Evolutionary conservation across 805 yeast species (phyloP).

Genomic region (Zygosaccharomyces siamensis): DNA sequence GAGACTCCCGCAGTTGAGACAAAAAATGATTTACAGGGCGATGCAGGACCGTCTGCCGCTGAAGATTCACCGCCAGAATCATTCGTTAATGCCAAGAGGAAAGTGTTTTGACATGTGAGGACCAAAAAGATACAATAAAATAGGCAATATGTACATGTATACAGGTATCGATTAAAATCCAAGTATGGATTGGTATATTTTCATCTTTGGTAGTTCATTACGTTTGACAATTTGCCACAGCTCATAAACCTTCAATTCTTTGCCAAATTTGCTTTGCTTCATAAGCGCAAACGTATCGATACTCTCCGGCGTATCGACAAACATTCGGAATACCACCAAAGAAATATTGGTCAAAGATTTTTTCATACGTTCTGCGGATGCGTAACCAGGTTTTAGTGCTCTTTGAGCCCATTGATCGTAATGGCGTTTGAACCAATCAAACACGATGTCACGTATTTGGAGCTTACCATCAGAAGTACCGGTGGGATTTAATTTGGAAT

Average conservation of each 20-base stretch:
- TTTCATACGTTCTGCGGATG: slow-evolving; percentile 41
- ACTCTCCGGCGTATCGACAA: slow-evolving; percentile 24
- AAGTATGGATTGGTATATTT: slow-evolving; percentile 12
- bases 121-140: background rate
- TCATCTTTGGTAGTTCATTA: slow-evolving; percentile 11
- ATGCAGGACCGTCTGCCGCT: background rate
- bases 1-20: background rate
- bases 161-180: slow-evolving; percentile 8
- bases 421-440: slow-evolving; percentile 55
- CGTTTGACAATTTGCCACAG: slow-evolving; percentile 19
- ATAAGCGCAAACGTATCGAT: slow-evolving; percentile 33
- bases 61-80: background rate
- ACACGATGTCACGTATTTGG: slow-evolving; percentile 35
- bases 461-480: background rate
- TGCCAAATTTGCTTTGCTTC: slow-evolving; percentile 32
- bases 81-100: background rate
- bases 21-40: background rate
- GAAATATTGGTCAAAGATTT: slow-evolving; percentile 41
- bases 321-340: slow-evolving; percentile 35
- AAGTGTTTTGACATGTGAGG: background rate
- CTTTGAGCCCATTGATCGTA: slow-evolving; percentile 50
- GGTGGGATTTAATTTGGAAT: slow-evolving; percentile 17
- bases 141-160: background rate
- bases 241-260: slow-evolving; percentile 26
- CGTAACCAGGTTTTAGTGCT: slow-evolving; percentile 43